Conservation (phyloP, 805 yeast genomes). For the Dipodascus albidus region DNA sequence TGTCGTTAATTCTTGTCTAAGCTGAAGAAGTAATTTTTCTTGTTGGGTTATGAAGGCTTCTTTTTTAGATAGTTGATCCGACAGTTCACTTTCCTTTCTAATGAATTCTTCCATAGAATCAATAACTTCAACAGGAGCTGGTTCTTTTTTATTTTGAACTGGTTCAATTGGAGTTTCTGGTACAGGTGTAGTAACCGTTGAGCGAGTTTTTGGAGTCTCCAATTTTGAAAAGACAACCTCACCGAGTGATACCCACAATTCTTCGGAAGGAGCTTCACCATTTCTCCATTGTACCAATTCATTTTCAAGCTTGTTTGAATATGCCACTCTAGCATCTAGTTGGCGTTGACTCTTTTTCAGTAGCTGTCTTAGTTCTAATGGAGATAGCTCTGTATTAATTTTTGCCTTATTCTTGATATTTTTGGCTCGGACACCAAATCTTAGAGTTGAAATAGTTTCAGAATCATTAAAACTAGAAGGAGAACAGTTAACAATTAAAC, state of each 20-base stretch:
- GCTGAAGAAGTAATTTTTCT: conserved; percentile 12
- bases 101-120: conserved; percentile 15
- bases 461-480: conserved; percentile 42
- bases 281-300: conserved; percentile 30
- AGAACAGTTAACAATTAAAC: conserved; percentile 63
- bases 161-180: conserved; percentile 3
- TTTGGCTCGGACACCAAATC: conserved; percentile 69
- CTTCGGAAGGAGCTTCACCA: conserved; percentile 22
- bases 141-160: background rate
- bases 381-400: conserved; percentile 47
- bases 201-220: background rate
- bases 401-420: conserved; percentile 52
- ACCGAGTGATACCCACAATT: conserved; percentile 17
- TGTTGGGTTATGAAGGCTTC: conserved; percentile 15
- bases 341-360: conserved; percentile 28
- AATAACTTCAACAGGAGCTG: background rate
- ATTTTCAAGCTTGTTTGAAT: conserved; percentile 31
- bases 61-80: conserved; percentile 21
- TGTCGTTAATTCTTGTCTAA: background rate
- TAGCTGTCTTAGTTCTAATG: conserved; percentile 33
- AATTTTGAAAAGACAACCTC: conserved; percentile 3
- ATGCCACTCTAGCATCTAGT: conserved; percentile 15
- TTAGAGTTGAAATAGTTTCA: conserved; percentile 60
- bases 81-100: conserved; percentile 23
- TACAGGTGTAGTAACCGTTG: conserved; percentile 1